Conservation (phyloP, 192 early-diverging fungal species). For the Cladochytrium replicatum region DNA sequence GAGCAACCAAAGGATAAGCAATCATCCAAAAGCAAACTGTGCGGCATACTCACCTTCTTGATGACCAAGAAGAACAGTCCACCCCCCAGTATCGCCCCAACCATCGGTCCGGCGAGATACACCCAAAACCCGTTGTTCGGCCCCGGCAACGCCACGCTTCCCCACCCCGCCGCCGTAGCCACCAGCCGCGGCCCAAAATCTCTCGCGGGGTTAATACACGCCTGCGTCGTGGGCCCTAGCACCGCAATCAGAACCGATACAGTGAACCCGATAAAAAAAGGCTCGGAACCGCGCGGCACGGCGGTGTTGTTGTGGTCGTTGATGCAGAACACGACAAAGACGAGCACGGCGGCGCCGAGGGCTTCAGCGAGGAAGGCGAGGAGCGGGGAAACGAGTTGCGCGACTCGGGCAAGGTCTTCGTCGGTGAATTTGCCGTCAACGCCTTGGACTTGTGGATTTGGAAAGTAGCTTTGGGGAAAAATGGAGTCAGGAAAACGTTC, state of each 20-base stretch:
- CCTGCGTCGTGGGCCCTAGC: constrained; percentile 16
- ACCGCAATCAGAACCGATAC: constrained; percentile 5
- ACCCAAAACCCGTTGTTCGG: no score
- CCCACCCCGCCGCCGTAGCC: constrained; percentile 17
- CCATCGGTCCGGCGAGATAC: no score
- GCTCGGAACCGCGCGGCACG: constrained; percentile 2
- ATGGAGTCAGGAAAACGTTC: not conserved
- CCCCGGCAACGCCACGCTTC: no score
- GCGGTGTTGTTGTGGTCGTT: constrained; percentile 6
- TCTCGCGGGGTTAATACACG: constrained; percentile 25
- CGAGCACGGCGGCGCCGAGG: constrained; percentile 10
- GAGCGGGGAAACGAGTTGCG: not conserved
- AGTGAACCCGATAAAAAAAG: constrained; percentile 13
- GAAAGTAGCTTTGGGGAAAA: constrained; percentile 17
- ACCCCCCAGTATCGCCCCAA: no score
- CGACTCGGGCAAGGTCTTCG: no score
- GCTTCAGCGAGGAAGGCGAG: constrained; percentile 10
- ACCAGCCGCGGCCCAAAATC: constrained; percentile 26
- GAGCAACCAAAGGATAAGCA: no score
- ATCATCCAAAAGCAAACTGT: no score
- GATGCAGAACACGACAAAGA: constrained; percentile 9
- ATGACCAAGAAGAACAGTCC: no score
- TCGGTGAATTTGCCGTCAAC: no score
- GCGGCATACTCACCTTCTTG: no score
- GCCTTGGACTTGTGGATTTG: constrained; percentile 12